Conservation (phyloP, 768 basidiomycete species). For the Phanerochaete sordida region DNA sequence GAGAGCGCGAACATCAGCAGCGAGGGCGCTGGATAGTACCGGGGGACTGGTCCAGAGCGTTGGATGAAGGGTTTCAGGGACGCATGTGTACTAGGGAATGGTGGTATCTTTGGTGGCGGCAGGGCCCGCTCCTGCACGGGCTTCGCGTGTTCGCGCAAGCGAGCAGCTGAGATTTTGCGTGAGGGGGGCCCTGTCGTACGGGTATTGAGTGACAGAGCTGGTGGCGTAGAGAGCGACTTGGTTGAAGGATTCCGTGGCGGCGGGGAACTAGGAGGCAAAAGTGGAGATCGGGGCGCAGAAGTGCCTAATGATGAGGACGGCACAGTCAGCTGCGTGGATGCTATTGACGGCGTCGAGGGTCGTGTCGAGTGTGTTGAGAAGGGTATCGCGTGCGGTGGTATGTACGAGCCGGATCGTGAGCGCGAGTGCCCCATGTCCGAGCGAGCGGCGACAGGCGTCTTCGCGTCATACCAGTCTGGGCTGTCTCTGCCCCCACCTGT, state of each 20-base stretch:
- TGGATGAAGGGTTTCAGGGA: constrained; percentile 51
- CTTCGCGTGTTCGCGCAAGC: neutral
- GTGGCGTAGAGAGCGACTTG: constrained; percentile 8
- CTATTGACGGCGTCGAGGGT: constrained; percentile 8
- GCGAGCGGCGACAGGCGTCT: neutral
- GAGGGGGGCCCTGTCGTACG: constrained; percentile 9
- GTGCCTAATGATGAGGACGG: neutral
- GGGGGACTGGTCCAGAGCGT: constrained; percentile 53
- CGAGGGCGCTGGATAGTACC: constrained; percentile 62
- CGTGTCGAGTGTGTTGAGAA: neutral
- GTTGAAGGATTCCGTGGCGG: neutral
- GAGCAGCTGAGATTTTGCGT: neutral
- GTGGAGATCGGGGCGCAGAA: neutral
- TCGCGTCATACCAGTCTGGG: constrained; percentile 13
- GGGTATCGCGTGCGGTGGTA: constrained; percentile 1
- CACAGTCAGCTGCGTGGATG: neutral
- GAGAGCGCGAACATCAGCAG: constrained; percentile 70
- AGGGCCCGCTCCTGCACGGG: constrained; percentile 6
- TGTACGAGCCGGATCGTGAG: constrained; percentile 10
- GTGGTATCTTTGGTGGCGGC: constrained; percentile 35
- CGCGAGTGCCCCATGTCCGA: constrained; percentile 10
- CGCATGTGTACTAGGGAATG: constrained; percentile 58
- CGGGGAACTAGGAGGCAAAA: neutral
- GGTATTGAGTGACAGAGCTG: constrained; percentile 5
- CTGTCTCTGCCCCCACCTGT: constrained; percentile 24